Base-by-base conservation (phyloP, 441 rosid genomes). In the Syzygium malaccense region DNA sequence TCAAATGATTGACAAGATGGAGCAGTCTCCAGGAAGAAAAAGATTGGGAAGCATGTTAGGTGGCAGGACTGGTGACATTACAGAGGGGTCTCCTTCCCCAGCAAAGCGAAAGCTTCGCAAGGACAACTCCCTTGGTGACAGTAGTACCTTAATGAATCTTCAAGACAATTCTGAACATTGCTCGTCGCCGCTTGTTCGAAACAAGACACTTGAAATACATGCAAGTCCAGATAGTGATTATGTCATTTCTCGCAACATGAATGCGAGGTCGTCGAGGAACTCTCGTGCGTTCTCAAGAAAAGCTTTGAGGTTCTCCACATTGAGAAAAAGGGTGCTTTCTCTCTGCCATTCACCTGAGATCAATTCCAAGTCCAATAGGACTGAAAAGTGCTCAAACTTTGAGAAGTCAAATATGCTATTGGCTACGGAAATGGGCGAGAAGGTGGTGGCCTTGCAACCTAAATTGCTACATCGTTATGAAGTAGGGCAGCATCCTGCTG, bases 1-100 rank as follows among this genome's bases (percentile, higher is more conserved):
- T 86, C 92, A 83, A 55, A 89, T 56, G 83, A 89, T 85, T 85
- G 87, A 91, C 26, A 91, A 86, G 87, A 89, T 66, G 90, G 93
- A 91, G 90, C 91, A 54, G 88, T 91, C 92, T 90, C 86, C 91
- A 86, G 94, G 90, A 66, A 92, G 91, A 88, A 95, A 94, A 93
- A 92, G 89, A 88, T 87, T 86, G 71, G 90, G 95, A 55, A 92
- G 93, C 88, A 89, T 89, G 64, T 78, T 88, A 88, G 92, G 88
- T 92, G 90, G 91, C 88, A 92, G 62, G 79, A 87, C 88, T 56
- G 86, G 57, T 90, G 89, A 89, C 37, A 90, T 91, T 75, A 84
- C 85, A 86, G 93, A 91, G 87, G 89, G 89, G 58, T 89, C 92
- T 88, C 71, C 62, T 87, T 89, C 86, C 32, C 90, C 90, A 87